phyloP scores from a whole-genome alignment of 73 alveolate genomes.

The Paramecium pentaurelia region DNA sequence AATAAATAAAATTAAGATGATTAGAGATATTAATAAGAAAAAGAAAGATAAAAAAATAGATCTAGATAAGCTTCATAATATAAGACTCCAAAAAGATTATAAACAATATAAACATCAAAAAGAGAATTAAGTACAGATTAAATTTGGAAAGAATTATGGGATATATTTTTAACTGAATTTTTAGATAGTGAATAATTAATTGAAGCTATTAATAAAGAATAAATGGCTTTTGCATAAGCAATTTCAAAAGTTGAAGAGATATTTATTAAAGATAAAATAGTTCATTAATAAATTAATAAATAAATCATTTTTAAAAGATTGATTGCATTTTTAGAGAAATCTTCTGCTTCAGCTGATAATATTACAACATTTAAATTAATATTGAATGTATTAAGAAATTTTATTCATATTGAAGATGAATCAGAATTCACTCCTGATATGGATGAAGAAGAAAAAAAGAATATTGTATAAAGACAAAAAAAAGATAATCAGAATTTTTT shows the following conservation, averaged over 20 bases:
- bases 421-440: not conserved
- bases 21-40: not conserved
- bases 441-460: not conserved
- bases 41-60: not conserved
- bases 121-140: constrained; percentile 39
- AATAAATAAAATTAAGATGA: constrained; percentile 3
- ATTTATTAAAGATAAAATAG: constrained; percentile 21
- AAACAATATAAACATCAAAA: constrained; percentile 18
- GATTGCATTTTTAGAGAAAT: constrained; percentile 23
- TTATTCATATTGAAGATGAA: not conserved
- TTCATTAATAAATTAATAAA: constrained; percentile 48
- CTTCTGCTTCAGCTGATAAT: constrained; percentile 7
- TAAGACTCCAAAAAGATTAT: not conserved
- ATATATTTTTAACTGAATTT: constrained; percentile 27
- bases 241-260: constrained; percentile 41
- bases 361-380: constrained; percentile 50
- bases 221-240: constrained; percentile 54
- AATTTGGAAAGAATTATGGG: constrained; percentile 57
- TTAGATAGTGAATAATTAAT: not conserved
- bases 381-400: constrained; percentile 38
- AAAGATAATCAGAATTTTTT: constrained; percentile 47
- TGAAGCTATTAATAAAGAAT: constrained; percentile 21
- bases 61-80: not conserved
- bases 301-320: constrained; percentile 36
- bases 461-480: not conserved